A percentile compares a stretch with the other conserved stretches of the same genome.
Evolutionary conservation across 768 basidiomycete genomes (phyloP).

Genomic region (Neoboletus brunneissimus): DNA sequence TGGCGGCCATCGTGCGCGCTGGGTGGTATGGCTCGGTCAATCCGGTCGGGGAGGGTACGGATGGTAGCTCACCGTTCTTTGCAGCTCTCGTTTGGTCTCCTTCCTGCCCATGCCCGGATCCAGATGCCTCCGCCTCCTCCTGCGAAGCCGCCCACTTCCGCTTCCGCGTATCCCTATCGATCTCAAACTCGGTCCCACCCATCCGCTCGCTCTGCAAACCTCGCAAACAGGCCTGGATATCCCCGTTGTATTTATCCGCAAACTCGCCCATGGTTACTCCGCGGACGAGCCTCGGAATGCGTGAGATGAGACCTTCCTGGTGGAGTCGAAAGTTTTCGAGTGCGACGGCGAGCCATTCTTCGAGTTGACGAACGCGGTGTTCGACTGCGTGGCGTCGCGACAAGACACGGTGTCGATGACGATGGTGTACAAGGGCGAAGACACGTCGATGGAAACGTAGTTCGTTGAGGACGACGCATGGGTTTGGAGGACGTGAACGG

Average conservation of each 20-base stretch:
- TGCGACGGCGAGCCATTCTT: slow-evolving; percentile 69
- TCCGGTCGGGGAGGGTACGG: background rate
- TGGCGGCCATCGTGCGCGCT: slow-evolving; percentile 48
- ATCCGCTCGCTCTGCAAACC: slow-evolving; percentile 67
- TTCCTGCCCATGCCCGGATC: slow-evolving; percentile 18
- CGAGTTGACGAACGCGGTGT: slow-evolving; percentile 70
- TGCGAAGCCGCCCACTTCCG: slow-evolving; percentile 70
- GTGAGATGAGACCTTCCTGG: slow-evolving; percentile 69
- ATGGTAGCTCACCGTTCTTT: slow-evolving; percentile 52
- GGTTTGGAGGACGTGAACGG: background rate
- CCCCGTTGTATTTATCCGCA: slow-evolving; percentile 72
- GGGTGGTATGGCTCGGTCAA: slow-evolving; percentile 1
- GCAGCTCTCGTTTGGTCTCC: slow-evolving; percentile 37
- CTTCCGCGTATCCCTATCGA: slow-evolving; percentile 68
- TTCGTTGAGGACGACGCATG: background rate
- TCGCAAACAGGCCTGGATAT: slow-evolving; percentile 66
- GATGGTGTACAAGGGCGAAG: no score
- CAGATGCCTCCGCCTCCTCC: slow-evolving; percentile 50
- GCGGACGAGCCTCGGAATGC: slow-evolving; percentile 74
- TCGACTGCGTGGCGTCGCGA: slow-evolving; percentile 45
- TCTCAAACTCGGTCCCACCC: slow-evolving; percentile 49
- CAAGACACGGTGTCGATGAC: background rate
- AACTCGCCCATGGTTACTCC: slow-evolving; percentile 74
- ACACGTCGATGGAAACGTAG: no score
- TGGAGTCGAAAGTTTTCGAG: slow-evolving; percentile 73